Base-by-base conservation (phyloP, 371 early-diverging fungal genomes). In the Dichotomocladium elegans region DNA sequence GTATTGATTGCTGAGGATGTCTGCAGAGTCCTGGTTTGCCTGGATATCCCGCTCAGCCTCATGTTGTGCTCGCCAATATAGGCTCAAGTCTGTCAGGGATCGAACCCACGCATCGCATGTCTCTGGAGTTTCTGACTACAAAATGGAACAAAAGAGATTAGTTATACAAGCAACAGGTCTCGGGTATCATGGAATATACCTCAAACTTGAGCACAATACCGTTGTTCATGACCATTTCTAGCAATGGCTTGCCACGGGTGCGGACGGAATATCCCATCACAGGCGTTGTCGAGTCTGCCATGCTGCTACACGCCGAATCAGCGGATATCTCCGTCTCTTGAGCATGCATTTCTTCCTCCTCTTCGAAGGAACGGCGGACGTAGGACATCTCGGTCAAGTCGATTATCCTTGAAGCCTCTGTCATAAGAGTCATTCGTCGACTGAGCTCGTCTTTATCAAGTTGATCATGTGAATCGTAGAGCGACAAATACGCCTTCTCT, bases 81-180 rank as follows among this genome's bases (percentile, higher is more conserved):
- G 53, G 1, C 72, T 57, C 2, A 85, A 49, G 12, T 69, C 64
- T 4, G 69, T 47, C 19, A 85, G 47, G 27, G 70, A 69, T 3
- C 66, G 63, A 3, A 81, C 64, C 85, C 85, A 85, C 22, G 71
- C 54, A 48, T 74, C 70, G 21, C 75, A 76, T 0, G 75, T 72
- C 21, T 73, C 72, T n/a, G 57, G 51, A 3, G 73, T 74, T 31
- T 60, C 70, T 5, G 77, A 67, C 60, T 76, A 46, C n/a, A 52
- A 43, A 3, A 54, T 58, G 11, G 62, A 51, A 27, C 4, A n/a
- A n/a, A n/a, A n/a, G n/a, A n/a, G 26, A 26, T 19, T 14, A 29
- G 2, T 25, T 12, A 24, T 21, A 34, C 41, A 0, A 3, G 46
- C 37, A 25, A 25, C 10, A 10, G 43, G 19, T 29, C 7, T 29